phyloP scores from a whole-genome alignment of 352 stramenopile genomes.

The Elongisporangium senticosum region DNA sequence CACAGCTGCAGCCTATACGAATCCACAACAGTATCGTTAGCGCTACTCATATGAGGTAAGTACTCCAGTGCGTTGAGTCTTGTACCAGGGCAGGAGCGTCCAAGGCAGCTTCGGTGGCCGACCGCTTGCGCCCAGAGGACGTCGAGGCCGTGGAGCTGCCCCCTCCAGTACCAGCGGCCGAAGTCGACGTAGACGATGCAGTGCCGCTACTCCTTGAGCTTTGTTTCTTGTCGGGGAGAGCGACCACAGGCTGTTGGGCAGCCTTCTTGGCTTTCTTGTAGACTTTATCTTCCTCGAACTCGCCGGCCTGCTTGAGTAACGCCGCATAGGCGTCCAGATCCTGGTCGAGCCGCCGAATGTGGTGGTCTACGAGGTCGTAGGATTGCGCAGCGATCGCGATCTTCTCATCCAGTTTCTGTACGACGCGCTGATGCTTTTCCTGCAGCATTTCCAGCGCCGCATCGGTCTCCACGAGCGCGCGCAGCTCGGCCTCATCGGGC shows the following conservation, averaged over 20 bases:
- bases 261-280: conserved; percentile 50
- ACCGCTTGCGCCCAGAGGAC: conserved; percentile 39
- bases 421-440: conserved; percentile 59
- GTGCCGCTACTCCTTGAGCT: conserved; percentile 15
- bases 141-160: conserved; percentile 7
- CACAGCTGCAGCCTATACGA: conserved; percentile 14
- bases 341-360: conserved; percentile 75
- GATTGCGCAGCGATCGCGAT: conserved; percentile 81
- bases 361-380: conserved; percentile 85
- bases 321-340: conserved; percentile 70
- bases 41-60: not conserved
- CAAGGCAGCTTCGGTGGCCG: conserved; percentile 21
- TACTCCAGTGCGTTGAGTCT: not conserved
- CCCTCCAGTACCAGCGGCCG: conserved; percentile 2
- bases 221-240: not conserved
- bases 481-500: conserved; percentile 58
- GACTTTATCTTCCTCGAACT: conserved; percentile 74
- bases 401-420: conserved; percentile 87
- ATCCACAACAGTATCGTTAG: too few relatives aligned
- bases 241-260: not conserved
- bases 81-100: conserved; percentile 26
- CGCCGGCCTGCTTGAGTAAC: conserved; percentile 67
- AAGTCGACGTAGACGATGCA: conserved; percentile 12
- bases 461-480: conserved; percentile 57
- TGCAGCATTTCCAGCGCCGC: conserved; percentile 34